Percentiles rank a stretch among this genome's conserved stretches.
These are phyloP conservation scores for Debaryomycetaceae sp. DNA, from an alignment of 1,139 yeast species.

Conservation along the genomic window DNA sequence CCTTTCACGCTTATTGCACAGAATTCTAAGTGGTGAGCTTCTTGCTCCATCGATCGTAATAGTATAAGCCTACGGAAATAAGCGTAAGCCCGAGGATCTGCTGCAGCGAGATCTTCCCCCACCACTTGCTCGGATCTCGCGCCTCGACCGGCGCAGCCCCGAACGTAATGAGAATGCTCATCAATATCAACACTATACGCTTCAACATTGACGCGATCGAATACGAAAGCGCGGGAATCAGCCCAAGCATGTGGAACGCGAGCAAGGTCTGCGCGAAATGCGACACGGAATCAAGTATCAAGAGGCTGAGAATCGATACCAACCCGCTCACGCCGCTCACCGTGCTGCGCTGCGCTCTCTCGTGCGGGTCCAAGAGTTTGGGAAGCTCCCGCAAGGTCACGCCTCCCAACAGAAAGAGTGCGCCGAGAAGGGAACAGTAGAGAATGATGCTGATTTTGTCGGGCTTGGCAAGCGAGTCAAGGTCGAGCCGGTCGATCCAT, in stretches of 20 bases:
- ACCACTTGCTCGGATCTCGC: slow-evolving; percentile 10
- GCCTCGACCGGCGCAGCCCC: slow-evolving; percentile 7
- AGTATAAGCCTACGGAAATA: slow-evolving; percentile 25
- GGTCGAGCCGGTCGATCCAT: slow-evolving; percentile 9
- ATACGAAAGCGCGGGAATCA: slow-evolving; percentile 29
- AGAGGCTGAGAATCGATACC: slow-evolving; percentile 13
- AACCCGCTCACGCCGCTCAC: slow-evolving; percentile 13
- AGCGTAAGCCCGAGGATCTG: slow-evolving; percentile 21
- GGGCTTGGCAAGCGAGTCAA: slow-evolving; percentile 17
- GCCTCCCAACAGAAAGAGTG: slow-evolving; percentile 20
- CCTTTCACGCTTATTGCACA: too few relatives aligned
- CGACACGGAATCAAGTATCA: slow-evolving; percentile 21
- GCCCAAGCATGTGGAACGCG: slow-evolving; percentile 27
- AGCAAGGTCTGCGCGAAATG: slow-evolving; percentile 27
- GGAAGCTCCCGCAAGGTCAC: slow-evolving; percentile 23
- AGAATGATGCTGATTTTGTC: slow-evolving; percentile 30
- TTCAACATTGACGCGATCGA: slow-evolving; percentile 36
- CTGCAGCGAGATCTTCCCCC: slow-evolving; percentile 17
- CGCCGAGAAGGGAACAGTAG: slow-evolving; percentile 27
- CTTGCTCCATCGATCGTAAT: slow-evolving; percentile 34
- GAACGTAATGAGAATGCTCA: slow-evolving; percentile 19
- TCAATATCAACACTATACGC: slow-evolving; percentile 26
- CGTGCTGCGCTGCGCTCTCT: slow-evolving; percentile 6
- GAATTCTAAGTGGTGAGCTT: too few relatives aligned
- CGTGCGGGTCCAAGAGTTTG: slow-evolving; percentile 2